Percentiles rank a stretch among this genome's conserved stretches.
phyloP scores from a whole-genome alignment of 768 basidiomycete genomes.

The Tremella yokohamensis region DNA sequence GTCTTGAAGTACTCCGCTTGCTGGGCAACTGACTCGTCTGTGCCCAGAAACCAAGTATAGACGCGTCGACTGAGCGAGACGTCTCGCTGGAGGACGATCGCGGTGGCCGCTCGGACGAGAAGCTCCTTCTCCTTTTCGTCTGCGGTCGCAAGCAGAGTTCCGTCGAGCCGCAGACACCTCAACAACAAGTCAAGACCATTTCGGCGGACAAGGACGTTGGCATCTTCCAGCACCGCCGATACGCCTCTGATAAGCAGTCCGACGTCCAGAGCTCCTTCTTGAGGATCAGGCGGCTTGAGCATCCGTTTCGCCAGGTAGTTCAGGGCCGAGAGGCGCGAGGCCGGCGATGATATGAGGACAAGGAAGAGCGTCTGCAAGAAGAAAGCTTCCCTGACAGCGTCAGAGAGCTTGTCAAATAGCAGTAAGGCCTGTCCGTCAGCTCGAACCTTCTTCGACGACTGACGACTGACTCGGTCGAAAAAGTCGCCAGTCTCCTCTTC shows the following conservation, averaged over 20 bases:
- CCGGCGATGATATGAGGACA: constrained; percentile 81
- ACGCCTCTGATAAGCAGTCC: constrained; percentile 94
- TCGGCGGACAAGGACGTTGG: constrained; percentile 83
- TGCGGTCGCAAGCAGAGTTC: constrained; percentile 44
- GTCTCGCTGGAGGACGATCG: constrained; percentile 87
- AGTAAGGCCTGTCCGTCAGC: constrained; percentile 62
- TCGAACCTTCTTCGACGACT: neutral
- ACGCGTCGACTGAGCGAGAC: constrained; percentile 86
- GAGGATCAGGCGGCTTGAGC: constrained; percentile 52
- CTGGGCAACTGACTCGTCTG: constrained; percentile 69
- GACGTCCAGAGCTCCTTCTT: constrained; percentile 63
- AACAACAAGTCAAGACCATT: constrained; percentile 75
- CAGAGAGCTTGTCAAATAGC: constrained; percentile 75
- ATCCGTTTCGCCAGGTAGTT: constrained; percentile 80
- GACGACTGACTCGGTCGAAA: constrained; percentile 60
- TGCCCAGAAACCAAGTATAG: constrained; percentile 87
- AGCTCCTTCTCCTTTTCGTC: constrained; percentile 70
- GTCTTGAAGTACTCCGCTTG: constrained; percentile 69
- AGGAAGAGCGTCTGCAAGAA: constrained; percentile 96
- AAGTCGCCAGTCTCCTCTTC: constrained; percentile 98
- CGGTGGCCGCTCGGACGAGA: constrained; percentile 77
- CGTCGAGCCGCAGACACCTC: constrained; percentile 23
- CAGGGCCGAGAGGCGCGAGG: constrained; percentile 76
- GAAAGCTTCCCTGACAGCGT: constrained; percentile 77
- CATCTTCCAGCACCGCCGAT: constrained; percentile 84